Base-by-base conservation (phyloP, 1,284 basidiomycete genomes). In the Salmacisia buchloeana region DNA sequence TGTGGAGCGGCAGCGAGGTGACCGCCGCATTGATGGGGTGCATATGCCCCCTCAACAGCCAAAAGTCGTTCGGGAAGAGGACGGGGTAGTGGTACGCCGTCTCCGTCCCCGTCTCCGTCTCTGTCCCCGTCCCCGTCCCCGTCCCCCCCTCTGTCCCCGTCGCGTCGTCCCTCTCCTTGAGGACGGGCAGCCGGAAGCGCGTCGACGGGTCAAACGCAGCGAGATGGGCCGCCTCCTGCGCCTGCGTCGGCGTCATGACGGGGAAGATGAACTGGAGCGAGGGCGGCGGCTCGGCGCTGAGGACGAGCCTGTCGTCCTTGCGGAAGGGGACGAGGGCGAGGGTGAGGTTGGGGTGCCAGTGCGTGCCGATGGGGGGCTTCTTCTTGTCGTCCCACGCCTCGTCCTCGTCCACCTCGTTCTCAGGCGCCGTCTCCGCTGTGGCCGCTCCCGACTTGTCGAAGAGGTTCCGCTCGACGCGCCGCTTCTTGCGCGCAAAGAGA, bases 31-130 rank as follows among this genome's bases (percentile, higher is more conserved):
- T 82, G 76, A 82, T 72, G 3, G 80, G 80, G 36, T 73, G 59
- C 72, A 80, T 76, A 57, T 75, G 71, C 46, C 77, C 72, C 21
- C 71, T 68, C 10, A 81, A 63, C 39, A 74, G 69, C 75, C 93
- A 97, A 81, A 97, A 97, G 78, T 97, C 92, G 78, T 97, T 97
- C 6, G 91, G 86, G 81, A 90, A 97, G 49, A 97, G 78, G 67
- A 93, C 88, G 1, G 94, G 94, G 73, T 87, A 89, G 83, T 94
- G 92, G 71, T 83, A 86, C 7, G 84, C 86, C 69, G 6, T 83
- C 83, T 74, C 76, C 88, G 88, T 89, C 61, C 45, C n/a, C n/a
- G n/a, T 61, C 25, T 23, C 23, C 21, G 27, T 13, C 35, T 34
- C 13, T 41, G 29, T 29, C 54, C 35, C 83, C 84, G 6, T 83